Evolutionary conservation across 306 rosid species (phyloP).

Genomic region (Ammopiptanthus mongolicus): DNA sequence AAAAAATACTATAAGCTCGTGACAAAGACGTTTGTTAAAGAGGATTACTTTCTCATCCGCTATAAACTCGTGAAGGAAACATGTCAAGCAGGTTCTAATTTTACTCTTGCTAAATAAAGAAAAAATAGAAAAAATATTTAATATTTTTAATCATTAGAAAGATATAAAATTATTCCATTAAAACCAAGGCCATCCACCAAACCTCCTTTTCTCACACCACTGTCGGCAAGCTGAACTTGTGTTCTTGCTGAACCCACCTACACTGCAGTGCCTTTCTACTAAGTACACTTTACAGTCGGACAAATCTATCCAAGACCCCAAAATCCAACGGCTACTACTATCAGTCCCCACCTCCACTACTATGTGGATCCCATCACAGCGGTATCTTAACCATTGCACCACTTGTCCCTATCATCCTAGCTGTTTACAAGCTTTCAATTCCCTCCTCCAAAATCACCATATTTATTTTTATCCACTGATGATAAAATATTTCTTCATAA

Average conservation of each 20-base stretch:
- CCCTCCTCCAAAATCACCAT: neutral
- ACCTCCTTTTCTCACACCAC: neutral
- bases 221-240: constrained; percentile 18
- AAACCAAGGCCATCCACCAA: neutral
- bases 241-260: neutral
- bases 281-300: constrained; percentile 31
- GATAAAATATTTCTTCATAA: too few relatives aligned
- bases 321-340: constrained; percentile 37
- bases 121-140: too few relatives aligned
- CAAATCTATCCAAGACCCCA: neutral
- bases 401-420: constrained; percentile 34
- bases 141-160: too few relatives aligned
- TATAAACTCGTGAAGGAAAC: too few relatives aligned
- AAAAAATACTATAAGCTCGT: too few relatives aligned
- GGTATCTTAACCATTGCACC: constrained; percentile 4
- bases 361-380: constrained; percentile 20
- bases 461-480: neutral
- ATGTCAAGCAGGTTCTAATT: too few relatives aligned
- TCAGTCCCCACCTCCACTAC: neutral
- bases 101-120: too few relatives aligned
- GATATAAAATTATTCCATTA: neutral
- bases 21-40: too few relatives aligned
- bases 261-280: neutral
- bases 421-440: constrained; percentile 24
- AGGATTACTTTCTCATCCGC: too few relatives aligned